These are phyloP conservation scores for Exophiala mesophila DNA, from an alignment of 2,329 filamentous ascomycete genomes.

Conservation along the genomic window DNA sequence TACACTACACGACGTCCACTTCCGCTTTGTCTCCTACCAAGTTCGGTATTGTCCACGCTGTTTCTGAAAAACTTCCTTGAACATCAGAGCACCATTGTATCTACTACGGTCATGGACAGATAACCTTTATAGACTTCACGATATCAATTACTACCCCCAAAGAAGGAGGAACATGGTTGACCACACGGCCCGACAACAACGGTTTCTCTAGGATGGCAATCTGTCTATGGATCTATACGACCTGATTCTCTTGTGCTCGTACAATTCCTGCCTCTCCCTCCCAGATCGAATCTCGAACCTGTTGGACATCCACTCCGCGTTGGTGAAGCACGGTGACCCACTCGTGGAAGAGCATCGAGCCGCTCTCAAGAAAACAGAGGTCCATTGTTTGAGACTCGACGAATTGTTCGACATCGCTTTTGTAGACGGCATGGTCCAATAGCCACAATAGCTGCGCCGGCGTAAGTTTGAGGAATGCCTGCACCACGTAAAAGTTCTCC, in stretches of 20 bases:
- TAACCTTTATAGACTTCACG: too few species aligned
- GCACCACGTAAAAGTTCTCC: slow-evolving; percentile 58
- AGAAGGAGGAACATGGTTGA: too few species aligned
- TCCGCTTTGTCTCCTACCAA: too few species aligned
- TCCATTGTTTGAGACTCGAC: slow-evolving; percentile 42
- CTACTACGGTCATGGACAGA: too few species aligned
- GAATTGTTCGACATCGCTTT: slow-evolving; percentile 54
- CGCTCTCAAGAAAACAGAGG: slow-evolving; percentile 60
- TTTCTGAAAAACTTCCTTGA: too few species aligned
- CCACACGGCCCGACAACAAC: too few species aligned
- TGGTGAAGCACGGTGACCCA: slow-evolving; percentile 53
- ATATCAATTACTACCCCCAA: too few species aligned
- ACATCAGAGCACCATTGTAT: too few species aligned
- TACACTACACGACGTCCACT: too few species aligned
- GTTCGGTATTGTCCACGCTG: too few species aligned
- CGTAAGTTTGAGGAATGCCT: slow-evolving; percentile 61
- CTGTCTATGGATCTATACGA: neutral
- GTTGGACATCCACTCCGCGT: slow-evolving; percentile 48
- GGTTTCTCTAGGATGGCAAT: too few species aligned
- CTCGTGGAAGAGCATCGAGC: slow-evolving; percentile 58
- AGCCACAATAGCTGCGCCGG: slow-evolving; percentile 56
- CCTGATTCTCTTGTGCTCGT: neutral
- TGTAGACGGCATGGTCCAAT: slow-evolving; percentile 51
- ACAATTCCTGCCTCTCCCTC: slow-evolving; percentile 17
- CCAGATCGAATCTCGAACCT: slow-evolving; percentile 26